These are phyloP conservation scores for Bacterosira constricta DNA, from an alignment of 108 stramenopile species.

Conservation along the genomic window DNA sequence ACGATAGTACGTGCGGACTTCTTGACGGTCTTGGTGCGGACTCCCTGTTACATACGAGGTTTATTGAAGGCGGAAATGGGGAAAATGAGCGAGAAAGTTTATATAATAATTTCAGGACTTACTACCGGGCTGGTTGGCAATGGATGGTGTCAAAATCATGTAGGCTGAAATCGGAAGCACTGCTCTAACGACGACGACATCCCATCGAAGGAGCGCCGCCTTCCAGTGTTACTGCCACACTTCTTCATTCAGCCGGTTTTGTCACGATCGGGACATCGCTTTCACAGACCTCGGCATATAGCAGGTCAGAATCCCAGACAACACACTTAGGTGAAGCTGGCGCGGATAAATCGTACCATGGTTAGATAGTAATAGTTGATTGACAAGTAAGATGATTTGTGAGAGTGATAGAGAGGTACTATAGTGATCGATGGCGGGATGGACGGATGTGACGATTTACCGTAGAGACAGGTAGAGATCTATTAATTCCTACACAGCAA, in stretches of 20 bases:
- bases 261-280: conserved; percentile 27
- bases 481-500: neutral
- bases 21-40: conserved; percentile 99
- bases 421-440: neutral
- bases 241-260: neutral
- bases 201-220: neutral
- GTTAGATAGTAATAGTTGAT: conserved; percentile 14
- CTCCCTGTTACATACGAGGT: conserved; percentile 76
- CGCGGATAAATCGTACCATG: conserved; percentile 48
- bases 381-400: neutral
- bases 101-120: conserved; percentile 3
- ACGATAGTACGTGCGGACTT: conserved; percentile 99
- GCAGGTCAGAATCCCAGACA: conserved; percentile 53
- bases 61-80: too few relatives aligned
- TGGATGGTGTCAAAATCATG: too few relatives aligned
- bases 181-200: neutral
- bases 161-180: too few relatives aligned
- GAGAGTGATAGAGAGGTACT: neutral
- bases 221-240: neutral
- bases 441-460: neutral
- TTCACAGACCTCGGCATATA: conserved; percentile 49
- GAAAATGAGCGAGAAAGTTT: neutral
- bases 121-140: too few relatives aligned
- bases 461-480: too few relatives aligned
- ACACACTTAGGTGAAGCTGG: conserved; percentile 3